A percentile compares a stretch with the other conserved stretches of the same genome.
phyloP scores from a whole-genome alignment of 2,329 filamentous ascomycete genomes.

The Chrysoporthe puriensis region DNA sequence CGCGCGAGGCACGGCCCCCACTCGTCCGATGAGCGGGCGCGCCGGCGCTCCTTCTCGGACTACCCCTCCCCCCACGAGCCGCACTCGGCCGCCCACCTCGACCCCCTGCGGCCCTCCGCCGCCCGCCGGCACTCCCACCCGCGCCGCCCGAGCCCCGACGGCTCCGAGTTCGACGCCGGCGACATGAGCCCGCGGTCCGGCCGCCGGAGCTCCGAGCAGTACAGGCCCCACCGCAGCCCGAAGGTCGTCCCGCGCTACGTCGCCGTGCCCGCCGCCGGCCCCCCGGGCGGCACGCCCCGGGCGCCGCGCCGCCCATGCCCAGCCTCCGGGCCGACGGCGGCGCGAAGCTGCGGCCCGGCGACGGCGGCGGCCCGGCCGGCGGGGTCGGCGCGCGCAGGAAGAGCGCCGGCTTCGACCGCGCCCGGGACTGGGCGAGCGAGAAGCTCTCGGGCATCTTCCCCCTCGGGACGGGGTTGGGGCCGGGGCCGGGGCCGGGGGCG shows the following conservation, averaged over 20 bases:
- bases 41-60: slow-evolving; percentile 57
- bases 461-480: slow-evolving; percentile 29
- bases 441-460: slow-evolving; percentile 50
- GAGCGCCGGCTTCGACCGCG: slow-evolving; percentile 20
- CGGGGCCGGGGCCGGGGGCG: slow-evolving; percentile 29
- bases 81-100: slow-evolving; percentile 39
- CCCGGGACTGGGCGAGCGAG: slow-evolving; percentile 35
- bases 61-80: slow-evolving; percentile 45
- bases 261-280: slow-evolving; percentile 32
- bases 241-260: slow-evolving; percentile 30
- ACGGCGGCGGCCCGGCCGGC: slow-evolving; percentile 6
- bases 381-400: slow-evolving; percentile 12
- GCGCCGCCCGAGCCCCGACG: slow-evolving; percentile 48
- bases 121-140: slow-evolving; percentile 55
- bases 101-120: slow-evolving; percentile 38
- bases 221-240: slow-evolving; percentile 20
- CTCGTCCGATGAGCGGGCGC: slow-evolving; percentile 46
- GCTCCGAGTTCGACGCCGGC: slow-evolving; percentile 41
- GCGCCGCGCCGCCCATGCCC: slow-evolving; percentile 9
- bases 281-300: slow-evolving; percentile 2
- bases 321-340: slow-evolving; percentile 20
- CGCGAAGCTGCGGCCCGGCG: slow-evolving; percentile 32
- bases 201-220: slow-evolving; percentile 28
- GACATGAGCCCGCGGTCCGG: slow-evolving; percentile 32
- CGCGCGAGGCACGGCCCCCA: slow-evolving; percentile 41